A percentile compares a stretch with the other conserved stretches of the same genome.
Evolutionary conservation across 2,329 filamentous ascomycete species (phyloP).

Genomic region (Aspergillus fumigatiaffinis): DNA sequence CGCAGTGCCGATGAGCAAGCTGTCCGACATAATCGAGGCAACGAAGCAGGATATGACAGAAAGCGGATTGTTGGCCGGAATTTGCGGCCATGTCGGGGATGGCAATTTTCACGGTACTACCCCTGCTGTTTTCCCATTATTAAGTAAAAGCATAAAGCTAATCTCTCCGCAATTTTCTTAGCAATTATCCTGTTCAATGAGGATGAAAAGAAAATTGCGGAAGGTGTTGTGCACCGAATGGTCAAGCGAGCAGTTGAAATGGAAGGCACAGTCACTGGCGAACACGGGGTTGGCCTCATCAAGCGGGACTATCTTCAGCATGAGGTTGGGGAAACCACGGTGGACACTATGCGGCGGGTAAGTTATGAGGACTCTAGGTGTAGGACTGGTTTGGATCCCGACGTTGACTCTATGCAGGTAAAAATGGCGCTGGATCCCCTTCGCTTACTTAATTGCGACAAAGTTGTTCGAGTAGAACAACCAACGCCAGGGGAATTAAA

Average conservation of each 20-base stretch:
- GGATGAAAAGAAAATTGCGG: conserved; percentile 52
- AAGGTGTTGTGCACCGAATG: conserved; percentile 64
- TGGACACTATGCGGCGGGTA: conserved; percentile 63
- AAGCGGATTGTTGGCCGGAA: conserved; percentile 60
- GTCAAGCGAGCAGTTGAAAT: conserved; percentile 65
- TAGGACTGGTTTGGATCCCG: neutral
- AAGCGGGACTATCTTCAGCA: conserved; percentile 63
- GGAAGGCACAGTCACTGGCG: conserved; percentile 69
- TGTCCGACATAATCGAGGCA: conserved; percentile 69
- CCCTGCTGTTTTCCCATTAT: neutral
- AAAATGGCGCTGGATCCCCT: conserved; percentile 64
- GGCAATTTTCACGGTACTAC: conserved; percentile 66
- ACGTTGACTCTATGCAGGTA: conserved; percentile 41
- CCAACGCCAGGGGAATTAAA: conserved; percentile 48
- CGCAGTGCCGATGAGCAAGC: conserved; percentile 67
- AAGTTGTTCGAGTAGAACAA: conserved; percentile 56
- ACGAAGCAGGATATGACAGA: conserved; percentile 63
- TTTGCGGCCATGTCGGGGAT: conserved; percentile 71
- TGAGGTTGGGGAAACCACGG: conserved; percentile 58
- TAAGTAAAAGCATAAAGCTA: neutral
- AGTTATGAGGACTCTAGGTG: conserved; percentile 21
- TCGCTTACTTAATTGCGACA: conserved; percentile 63
- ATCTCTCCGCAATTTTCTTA: conserved; percentile 18
- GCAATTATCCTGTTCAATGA: conserved; percentile 61
- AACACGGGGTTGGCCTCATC: conserved; percentile 67